phyloP scores from a whole-genome alignment of 768 basidiomycete species.

The Collybia sp. region DNA sequence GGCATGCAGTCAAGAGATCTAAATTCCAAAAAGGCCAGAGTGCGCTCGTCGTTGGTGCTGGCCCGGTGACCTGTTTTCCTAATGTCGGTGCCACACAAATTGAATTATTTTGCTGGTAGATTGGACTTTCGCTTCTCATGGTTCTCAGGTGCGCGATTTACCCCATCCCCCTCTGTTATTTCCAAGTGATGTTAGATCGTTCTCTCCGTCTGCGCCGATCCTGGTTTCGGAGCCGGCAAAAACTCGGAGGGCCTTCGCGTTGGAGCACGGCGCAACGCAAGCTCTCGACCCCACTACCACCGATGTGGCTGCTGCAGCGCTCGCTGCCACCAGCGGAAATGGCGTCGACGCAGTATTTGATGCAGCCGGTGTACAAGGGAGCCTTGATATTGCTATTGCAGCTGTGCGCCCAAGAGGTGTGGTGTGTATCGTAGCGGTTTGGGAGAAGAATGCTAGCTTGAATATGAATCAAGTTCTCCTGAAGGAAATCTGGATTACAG shows the following conservation, averaged over 20 bases:
- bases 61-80: conserved; percentile 30
- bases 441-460: conserved; percentile 30
- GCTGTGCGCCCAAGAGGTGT: conserved; percentile 33
- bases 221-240: conserved; percentile 36
- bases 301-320: conserved; percentile 19
- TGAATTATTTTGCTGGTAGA: conserved; percentile 14
- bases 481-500: conserved; percentile 33
- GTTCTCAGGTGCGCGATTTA: conserved; percentile 23
- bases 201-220: conserved; percentile 21
- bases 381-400: conserved; percentile 28
- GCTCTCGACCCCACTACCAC: conserved; percentile 27
- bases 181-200: conserved; percentile 12
- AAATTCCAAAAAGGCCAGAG: conserved; percentile 30
- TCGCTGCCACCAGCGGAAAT: conserved; percentile 19
- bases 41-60: conserved; percentile 38
- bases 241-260: conserved; percentile 30
- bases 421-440: conserved; percentile 36
- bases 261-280: conserved; percentile 30
- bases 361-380: conserved; percentile 36
- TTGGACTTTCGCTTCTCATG: conserved; percentile 33
- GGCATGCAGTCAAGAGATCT: conserved; percentile 37
- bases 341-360: conserved; percentile 46
- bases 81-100: neutral
- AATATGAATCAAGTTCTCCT: conserved; percentile 30
- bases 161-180: neutral